phyloP scores from a whole-genome alignment of 2,329 filamentous ascomycete species.

The Apiospora marii region DNA sequence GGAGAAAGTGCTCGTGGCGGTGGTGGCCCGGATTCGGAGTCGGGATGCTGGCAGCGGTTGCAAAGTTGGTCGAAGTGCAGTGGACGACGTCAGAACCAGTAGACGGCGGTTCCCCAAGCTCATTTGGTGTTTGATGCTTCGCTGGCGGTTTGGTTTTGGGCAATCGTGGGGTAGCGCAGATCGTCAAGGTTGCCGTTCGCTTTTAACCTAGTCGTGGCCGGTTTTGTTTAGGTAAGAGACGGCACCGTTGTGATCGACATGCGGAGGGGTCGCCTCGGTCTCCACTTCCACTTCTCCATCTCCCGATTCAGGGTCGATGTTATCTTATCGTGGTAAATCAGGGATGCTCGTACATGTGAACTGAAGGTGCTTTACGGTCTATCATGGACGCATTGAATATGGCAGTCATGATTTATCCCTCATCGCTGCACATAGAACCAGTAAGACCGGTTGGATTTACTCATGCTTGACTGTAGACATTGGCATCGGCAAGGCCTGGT shows the following conservation, averaged over 20 bases:
- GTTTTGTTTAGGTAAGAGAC: constrained; percentile 6
- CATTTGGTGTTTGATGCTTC: neutral
- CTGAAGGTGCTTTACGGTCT: too few relatives aligned
- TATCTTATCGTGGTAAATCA: neutral
- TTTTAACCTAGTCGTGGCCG: neutral
- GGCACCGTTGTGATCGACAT: neutral
- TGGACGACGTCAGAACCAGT: constrained; percentile 13
- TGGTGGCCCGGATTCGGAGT: neutral
- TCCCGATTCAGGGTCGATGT: neutral
- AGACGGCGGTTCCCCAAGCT: constrained; percentile 1
- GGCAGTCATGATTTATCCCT: neutral
- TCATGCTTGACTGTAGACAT: neutral
- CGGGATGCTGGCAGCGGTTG: neutral
- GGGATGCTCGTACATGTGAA: neutral
- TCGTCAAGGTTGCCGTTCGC: neutral
- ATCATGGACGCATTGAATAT: neutral
- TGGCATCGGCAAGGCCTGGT: neutral
- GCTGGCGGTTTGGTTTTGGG: neutral
- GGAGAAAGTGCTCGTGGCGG: neutral
- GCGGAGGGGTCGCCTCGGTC: neutral
- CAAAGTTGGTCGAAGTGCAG: neutral
- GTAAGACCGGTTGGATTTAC: neutral
- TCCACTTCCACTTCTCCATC: neutral
- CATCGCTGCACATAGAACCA: neutral
- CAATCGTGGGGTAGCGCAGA: neutral